Conservation (phyloP, 495 filamentous ascomycete species). For the Massariosphaeria phaeospora region DNA sequence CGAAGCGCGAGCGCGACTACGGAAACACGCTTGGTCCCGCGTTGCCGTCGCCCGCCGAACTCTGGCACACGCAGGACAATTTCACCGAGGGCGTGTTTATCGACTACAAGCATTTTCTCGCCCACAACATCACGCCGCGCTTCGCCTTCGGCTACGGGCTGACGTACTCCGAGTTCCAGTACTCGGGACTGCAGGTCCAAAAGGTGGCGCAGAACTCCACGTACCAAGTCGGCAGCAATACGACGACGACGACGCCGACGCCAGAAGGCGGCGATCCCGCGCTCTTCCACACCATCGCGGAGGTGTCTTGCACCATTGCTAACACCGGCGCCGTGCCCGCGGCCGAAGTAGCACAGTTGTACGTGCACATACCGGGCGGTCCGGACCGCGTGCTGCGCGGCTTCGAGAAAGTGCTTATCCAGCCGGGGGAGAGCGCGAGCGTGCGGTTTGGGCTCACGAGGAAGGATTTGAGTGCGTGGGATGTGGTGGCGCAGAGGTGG, state of each 20-base stretch:
- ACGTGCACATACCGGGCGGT: slow-evolving; percentile 32
- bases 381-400: slow-evolving; percentile 52
- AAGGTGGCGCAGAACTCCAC: no score
- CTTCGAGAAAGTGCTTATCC: slow-evolving; percentile 50
- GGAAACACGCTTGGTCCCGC: slow-evolving; percentile 32
- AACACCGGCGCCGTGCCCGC: slow-evolving; percentile 51
- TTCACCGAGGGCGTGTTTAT: slow-evolving; percentile 50
- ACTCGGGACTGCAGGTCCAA: slow-evolving; percentile 1
- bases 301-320: slow-evolving; percentile 37
- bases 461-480: slow-evolving; percentile 53
- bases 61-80: slow-evolving; percentile 13
- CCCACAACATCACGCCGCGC: slow-evolving; percentile 40
- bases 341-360: slow-evolving; percentile 57
- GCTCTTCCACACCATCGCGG: slow-evolving; percentile 33
- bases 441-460: slow-evolving; percentile 42
- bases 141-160: slow-evolving; percentile 48
- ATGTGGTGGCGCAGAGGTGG: slow-evolving; percentile 47
- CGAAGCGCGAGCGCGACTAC: slow-evolving; percentile 29
- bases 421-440: slow-evolving; percentile 40
- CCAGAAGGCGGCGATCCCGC: slow-evolving; percentile 3
- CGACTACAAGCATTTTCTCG: slow-evolving; percentile 51
- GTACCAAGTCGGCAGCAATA: neutral
- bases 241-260: neutral
- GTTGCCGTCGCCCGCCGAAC: neutral
- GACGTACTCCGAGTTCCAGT: slow-evolving; percentile 17